Conservation (phyloP, 495 filamentous ascomycete genomes). For the Tuber melanosporum region DNA sequence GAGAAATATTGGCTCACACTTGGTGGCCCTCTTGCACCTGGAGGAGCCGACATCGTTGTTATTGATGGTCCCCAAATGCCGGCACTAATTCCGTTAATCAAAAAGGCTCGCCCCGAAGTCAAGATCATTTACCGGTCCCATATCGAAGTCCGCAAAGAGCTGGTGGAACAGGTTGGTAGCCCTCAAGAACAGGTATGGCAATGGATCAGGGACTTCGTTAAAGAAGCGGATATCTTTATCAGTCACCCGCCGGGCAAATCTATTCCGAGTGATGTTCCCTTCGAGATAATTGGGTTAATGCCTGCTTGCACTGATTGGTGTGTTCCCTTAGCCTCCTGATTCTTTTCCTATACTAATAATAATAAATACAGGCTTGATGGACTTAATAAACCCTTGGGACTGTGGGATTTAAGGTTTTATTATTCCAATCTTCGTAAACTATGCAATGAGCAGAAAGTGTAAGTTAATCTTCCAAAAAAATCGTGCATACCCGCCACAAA, state of each 20-base stretch:
- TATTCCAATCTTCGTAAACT: slow-evolving; percentile 63
- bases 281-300: slow-evolving; percentile 65
- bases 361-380: slow-evolving; percentile 62
- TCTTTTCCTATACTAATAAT: background rate
- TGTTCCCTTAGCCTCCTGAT: slow-evolving; percentile 9
- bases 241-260: slow-evolving; percentile 74
- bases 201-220: slow-evolving; percentile 67
- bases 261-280: slow-evolving; percentile 62
- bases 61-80: slow-evolving; percentile 92
- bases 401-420: slow-evolving; percentile 72
- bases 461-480: slow-evolving; percentile 22
- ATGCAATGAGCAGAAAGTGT: slow-evolving; percentile 56
- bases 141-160: slow-evolving; percentile 75
- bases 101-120: slow-evolving; percentile 59
- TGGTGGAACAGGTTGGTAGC: slow-evolving; percentile 53
- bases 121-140: slow-evolving; percentile 77
- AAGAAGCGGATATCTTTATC: slow-evolving; percentile 70
- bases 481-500: background rate
- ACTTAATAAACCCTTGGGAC: slow-evolving; percentile 68
- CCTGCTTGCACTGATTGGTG: slow-evolving; percentile 80
- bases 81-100: slow-evolving; percentile 68
- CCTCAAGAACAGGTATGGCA: slow-evolving; percentile 71
- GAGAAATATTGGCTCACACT: slow-evolving; percentile 67
- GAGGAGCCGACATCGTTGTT: slow-evolving; percentile 75
- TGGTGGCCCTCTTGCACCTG: slow-evolving; percentile 65